These are phyloP conservation scores for Jimgerdemannia lactiflua DNA, from an alignment of 192 early-diverging fungal species.

Conservation along the genomic window DNA sequence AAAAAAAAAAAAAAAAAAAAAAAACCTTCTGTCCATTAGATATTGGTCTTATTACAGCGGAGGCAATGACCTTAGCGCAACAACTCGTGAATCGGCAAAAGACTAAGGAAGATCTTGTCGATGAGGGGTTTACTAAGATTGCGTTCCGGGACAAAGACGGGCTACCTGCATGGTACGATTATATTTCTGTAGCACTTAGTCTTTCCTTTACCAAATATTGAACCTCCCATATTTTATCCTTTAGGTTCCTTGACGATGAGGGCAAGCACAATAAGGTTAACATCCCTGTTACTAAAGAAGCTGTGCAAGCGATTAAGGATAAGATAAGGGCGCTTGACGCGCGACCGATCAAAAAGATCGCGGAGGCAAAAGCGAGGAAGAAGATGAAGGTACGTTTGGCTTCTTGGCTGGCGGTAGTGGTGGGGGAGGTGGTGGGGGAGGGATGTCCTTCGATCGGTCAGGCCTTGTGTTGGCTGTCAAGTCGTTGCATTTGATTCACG, in stretches of 20 bases:
- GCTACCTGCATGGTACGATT: slow-evolving; percentile 76
- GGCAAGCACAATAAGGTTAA: slow-evolving; percentile 82
- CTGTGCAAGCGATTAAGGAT: slow-evolving; percentile 79
- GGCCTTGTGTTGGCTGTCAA: neutral
- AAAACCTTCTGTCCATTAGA: too few species aligned
- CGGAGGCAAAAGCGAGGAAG: slow-evolving; percentile 97
- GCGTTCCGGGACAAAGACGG: slow-evolving; percentile 84
- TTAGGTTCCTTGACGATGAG: slow-evolving; percentile 93
- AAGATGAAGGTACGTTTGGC: slow-evolving; percentile 79
- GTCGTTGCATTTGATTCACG: slow-evolving; percentile 10
- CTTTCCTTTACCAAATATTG: slow-evolving; percentile 7
- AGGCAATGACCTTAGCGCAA: slow-evolving; percentile 87
- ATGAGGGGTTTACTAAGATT: slow-evolving; percentile 90
- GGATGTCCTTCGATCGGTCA: too few species aligned
- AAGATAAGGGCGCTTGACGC: slow-evolving; percentile 89
- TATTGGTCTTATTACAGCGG: slow-evolving; percentile 80
- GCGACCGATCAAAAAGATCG: slow-evolving; percentile 98
- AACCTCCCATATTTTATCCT: neutral
- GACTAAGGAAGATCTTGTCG: slow-evolving; percentile 80
- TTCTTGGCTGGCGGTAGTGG: too few species aligned
- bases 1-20: too few species aligned
- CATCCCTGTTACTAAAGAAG: slow-evolving; percentile 97
- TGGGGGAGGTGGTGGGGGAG: too few species aligned
- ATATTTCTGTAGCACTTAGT: slow-evolving; percentile 27
- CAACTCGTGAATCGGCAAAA: slow-evolving; percentile 75